Evolutionary conservation across 208 protist species (phyloP).

Genomic region (Trypanosoma brucei): DNA sequence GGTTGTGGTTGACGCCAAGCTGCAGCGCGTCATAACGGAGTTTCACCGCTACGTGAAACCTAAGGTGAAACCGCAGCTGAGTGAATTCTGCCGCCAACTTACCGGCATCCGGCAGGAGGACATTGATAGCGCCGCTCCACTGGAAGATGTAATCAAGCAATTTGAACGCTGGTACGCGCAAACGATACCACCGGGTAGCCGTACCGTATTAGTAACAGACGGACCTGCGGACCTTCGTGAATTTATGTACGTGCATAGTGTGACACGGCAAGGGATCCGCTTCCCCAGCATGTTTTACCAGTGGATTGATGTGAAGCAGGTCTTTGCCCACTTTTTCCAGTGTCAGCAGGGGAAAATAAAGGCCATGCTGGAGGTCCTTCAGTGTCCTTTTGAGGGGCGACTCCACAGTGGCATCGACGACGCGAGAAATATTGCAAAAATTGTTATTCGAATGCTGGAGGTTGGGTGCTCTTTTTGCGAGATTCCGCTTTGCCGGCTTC

Average conservation of each 20-base stretch:
- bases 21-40: constrained; percentile 67
- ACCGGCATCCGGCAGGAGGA: constrained; percentile 92
- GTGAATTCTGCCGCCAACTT: constrained; percentile 85
- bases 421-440: constrained; percentile 79
- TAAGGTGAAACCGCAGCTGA: constrained; percentile 68
- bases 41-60: constrained; percentile 90
- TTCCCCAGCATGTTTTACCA: constrained; percentile 83
- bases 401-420: constrained; percentile 87
- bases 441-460: constrained; percentile 80
- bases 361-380: constrained; percentile 82
- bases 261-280: constrained; percentile 65
- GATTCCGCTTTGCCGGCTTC: constrained; percentile 43
- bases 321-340: constrained; percentile 72
- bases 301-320: constrained; percentile 84
- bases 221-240: constrained; percentile 74
- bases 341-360: constrained; percentile 80
- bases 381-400: constrained; percentile 67
- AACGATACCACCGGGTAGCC: constrained; percentile 54
- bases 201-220: constrained; percentile 75
- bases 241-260: constrained; percentile 83
- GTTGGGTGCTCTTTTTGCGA: constrained; percentile 73
- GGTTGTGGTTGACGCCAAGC: constrained; percentile 76
- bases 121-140: constrained; percentile 65
- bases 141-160: constrained; percentile 73
- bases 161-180: constrained; percentile 78